Base-by-base conservation (phyloP, 106 monocot species). In the Iris macrosiphon region DNA sequence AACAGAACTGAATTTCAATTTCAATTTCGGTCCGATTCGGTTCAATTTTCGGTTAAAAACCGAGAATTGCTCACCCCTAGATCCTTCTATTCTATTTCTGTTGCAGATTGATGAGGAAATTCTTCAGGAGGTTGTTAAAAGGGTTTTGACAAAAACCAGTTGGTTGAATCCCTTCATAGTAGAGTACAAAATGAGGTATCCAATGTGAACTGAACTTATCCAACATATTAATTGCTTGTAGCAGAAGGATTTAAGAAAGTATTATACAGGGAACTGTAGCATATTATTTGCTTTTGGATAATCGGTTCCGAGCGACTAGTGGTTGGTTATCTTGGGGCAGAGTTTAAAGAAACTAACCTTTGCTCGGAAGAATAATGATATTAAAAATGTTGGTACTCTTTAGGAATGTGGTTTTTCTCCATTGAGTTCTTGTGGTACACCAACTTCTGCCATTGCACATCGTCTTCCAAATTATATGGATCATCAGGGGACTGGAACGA, bases 171-270 rank as follows among this genome's bases (percentile, higher is more conserved):
- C 37, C 76, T 93, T 64, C 71, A 73, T 31, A 83, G 48, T 13
- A 75, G 83, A 72, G 63, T 70, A 2, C 92, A 93, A 40, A 87
- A 93, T 61, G 83, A 93, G 83, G 92, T 87, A 66, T n/a, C n/a
- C n/a, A n/a, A n/a, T n/a, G 17, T 26, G 29, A 51, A 32, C 40
- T 45, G 10, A 43, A n/a, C n/a, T n/a, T n/a, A n/a, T n/a, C 27
- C 14, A 26, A 31, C 25, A n/a, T 20, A 14, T 4, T 24, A 12
- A 12, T 23, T 31, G 19, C 27, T 12, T 8, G 13, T 75, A 49
- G 30, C 22, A 64, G 63, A 42, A 58, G 41, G 20, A 45, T n/a
- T n/a, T n/a, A n/a, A 31, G 29, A 24, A n/a, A 9, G 45, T 19
- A 59, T 22, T 41, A 34, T 29, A 9, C 38, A 93, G 92, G 92